phyloP scores from a whole-genome alignment of 345 rosid species.

The Populus pruinosa region DNA sequence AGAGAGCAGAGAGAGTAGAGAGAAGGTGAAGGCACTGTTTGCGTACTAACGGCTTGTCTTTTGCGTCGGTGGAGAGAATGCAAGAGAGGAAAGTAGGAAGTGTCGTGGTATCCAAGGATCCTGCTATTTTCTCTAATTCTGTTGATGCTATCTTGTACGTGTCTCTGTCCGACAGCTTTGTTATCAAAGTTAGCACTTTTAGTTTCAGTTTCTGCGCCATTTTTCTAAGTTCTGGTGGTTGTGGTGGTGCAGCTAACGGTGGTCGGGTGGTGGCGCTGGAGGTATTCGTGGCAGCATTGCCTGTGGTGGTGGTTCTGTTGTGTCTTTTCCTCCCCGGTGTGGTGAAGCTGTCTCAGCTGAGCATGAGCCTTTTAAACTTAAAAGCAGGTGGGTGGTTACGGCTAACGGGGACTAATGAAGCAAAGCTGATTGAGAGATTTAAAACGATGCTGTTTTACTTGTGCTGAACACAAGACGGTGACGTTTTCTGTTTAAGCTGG shows the following conservation, averaged over 20 bases:
- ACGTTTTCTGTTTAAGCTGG: not conserved
- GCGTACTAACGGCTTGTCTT: conserved; percentile 69
- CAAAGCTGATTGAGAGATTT: too few relatives aligned
- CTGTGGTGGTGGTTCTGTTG: conserved; percentile 4
- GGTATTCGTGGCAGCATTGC: conserved; percentile 24
- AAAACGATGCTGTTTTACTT: conserved; percentile 1
- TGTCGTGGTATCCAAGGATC: conserved; percentile 47
- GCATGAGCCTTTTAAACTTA: not conserved
- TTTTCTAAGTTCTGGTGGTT: not conserved
- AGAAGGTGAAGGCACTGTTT: conserved; percentile 69
- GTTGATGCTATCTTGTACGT: conserved; percentile 64
- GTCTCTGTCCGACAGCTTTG: conserved; percentile 85
- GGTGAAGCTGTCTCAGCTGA: not conserved
- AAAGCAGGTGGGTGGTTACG: conserved; percentile 1
- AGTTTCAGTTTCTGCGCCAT: conserved; percentile 61
- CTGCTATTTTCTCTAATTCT: conserved; percentile 70
- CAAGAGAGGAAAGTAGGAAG: conserved; percentile 65
- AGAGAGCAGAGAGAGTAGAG: conserved; percentile 50
- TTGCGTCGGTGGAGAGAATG: conserved; percentile 63
- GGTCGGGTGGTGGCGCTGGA: conserved; percentile 23
- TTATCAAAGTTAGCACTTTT: conserved; percentile 46
- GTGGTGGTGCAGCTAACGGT: not conserved
- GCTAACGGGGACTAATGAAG: not conserved
- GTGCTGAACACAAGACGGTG: not conserved
- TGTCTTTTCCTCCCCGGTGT: not conserved